These are phyloP conservation scores for Begonia peltatifolia DNA, from an alignment of 306 rosid genomes.

Conservation along the genomic window DNA sequence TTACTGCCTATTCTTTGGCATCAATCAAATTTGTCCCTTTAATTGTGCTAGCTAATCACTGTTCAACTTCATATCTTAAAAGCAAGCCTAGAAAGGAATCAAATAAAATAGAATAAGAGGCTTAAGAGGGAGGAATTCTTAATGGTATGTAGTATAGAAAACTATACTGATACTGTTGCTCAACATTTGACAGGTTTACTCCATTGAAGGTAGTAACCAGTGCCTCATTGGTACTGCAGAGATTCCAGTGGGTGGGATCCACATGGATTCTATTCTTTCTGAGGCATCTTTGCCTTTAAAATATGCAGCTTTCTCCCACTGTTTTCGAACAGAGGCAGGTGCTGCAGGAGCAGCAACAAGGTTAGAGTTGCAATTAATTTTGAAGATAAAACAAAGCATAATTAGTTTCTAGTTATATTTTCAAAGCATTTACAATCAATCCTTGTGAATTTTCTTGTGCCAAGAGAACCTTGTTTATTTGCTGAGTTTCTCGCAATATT, in stretches of 20 bases:
- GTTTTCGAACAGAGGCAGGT: conserved; percentile 97
- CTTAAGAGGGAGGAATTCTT: conserved; percentile 1
- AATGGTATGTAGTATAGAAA: not conserved
- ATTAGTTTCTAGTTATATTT: too few relatives aligned
- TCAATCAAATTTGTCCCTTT: not conserved
- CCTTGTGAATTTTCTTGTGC: not conserved
- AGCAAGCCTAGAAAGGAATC: not conserved
- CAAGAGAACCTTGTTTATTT: not conserved
- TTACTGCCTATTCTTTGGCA: not conserved
- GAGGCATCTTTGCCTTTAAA: conserved; percentile 68
- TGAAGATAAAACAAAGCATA: too few relatives aligned
- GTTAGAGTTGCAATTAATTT: conserved; percentile 12
- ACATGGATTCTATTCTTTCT: conserved; percentile 85
- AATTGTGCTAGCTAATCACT: too few relatives aligned
- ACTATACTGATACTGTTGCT: conserved; percentile 17
- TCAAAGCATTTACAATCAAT: not conserved
- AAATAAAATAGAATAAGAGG: conserved; percentile 4
- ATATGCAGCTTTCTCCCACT: conserved; percentile 85
- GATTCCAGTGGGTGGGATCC: conserved; percentile 97
- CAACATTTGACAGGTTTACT: conserved; percentile 55
- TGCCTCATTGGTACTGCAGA: conserved; percentile 99
- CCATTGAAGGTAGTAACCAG: conserved; percentile 76
- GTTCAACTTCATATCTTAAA: too few relatives aligned
- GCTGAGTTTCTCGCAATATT: conserved; percentile 5
- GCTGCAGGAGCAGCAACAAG: conserved; percentile 92